Base-by-base conservation (phyloP, 352 stramenopile genomes). In the Blastocystis sp. region DNA sequence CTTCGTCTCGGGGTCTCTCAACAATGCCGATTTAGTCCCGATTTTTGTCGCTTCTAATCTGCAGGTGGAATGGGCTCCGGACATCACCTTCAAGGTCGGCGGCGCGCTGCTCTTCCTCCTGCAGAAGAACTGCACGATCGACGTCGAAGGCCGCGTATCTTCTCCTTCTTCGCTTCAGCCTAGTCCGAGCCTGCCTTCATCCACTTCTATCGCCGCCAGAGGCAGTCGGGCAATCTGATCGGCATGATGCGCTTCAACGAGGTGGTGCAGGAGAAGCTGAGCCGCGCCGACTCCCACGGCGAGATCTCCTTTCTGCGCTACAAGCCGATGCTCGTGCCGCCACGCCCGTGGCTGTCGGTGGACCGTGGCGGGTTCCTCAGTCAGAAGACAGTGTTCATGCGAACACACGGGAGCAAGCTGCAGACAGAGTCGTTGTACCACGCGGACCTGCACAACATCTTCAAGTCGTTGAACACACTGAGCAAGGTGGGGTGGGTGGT, bases 321-420 rank as follows among this genome's bases (percentile, higher is more conserved):
- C 88, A 91, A 97, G 79, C 96, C 96, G 23, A 99, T 98, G 96
- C 91, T 98, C 60, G 93, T 98, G 10, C 94, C 95, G 23, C 96
- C 96, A 17, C 93, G 92, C 77, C 91, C 92, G 40, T 99, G 96
- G 96, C 92, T 92, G 7, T 91, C 89, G 65, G 90, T 95, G 5
- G 92, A 93, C 67, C 92, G 95, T 76, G 96, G 96, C 19, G 95
- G 95, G 9, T 99, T 98, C 89, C 90, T 96, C 60, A 94, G 92
- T 76, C 91, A 98, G 21, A 92, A 95, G 71, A 94, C 93, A 28
- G 94, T 95, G 86, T 93, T 98, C 76, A 97, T 98, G 93, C 93
- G 95, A 66, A 93, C 90, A 53, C 90, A 92, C 76, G 90, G 93
- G 40, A 94, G 92, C 62, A 91, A 92, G 71, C 69, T 90, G 52